Base-by-base conservation (phyloP, 2,329 filamentous ascomycete species). In the Colletotrichum sp. region DNA sequence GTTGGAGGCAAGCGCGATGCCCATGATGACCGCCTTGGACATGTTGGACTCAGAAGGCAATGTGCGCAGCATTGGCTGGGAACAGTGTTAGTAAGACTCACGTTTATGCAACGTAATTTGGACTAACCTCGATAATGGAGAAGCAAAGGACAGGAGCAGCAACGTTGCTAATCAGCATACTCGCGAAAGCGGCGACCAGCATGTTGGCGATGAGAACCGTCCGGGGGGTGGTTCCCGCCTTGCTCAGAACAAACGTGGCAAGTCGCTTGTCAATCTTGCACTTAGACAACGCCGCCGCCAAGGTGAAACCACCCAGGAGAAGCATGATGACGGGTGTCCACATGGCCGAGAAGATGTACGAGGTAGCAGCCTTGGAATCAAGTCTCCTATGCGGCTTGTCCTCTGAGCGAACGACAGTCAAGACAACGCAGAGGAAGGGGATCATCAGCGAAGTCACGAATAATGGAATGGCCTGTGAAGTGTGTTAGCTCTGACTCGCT, bases 321-420 rank as follows among this genome's bases (percentile, higher is more conserved):
- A 99, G 92, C 97, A 99, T 99, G 80, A 99, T 99, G 71, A 99
- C 97, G 0, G 97, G 96, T 5, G 96, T 98, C 97, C 97, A 99
- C 97, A 99, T 99, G 30, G 97, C 94, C 6, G 95, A 90, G 81
- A 99, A 99, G 74, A 98, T 94, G 81, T 94, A 96, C 32, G 91
- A 89, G 0, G 96, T 95, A 0, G 97, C 96, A 59, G 92, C 90
- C 83, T 96, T 96, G 5, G 96, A 92, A n/a, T 91, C 90, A 8
- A 99, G 89, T 26, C 96, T 92, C 32, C 63, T 68, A 12, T 78
- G 64, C 16, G 77, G 77, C 60, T 88, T 86, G 7, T 92, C 91
- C 69, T 98, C 95, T 36, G 93, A 92, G 36, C 95, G 93, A 77
- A 98, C 95, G 26, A 99, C 96, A 59, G 92, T 91, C 62, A 99